phyloP scores from a whole-genome alignment of 768 basidiomycete genomes.

The Sarcodon aspratus region DNA sequence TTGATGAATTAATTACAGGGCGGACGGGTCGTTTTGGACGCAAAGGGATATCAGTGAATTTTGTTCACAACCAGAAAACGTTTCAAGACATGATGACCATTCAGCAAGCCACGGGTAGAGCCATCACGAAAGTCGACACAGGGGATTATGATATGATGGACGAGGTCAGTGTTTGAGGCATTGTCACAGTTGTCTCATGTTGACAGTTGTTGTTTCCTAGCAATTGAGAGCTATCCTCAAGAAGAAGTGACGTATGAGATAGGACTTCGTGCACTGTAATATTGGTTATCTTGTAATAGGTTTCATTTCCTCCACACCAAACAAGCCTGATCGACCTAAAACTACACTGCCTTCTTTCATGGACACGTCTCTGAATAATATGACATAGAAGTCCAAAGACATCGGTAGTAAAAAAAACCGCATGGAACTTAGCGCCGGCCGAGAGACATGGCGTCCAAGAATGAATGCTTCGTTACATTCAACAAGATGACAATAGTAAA shows the following conservation, averaged over 20 bases:
- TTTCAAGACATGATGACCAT: slow-evolving; percentile 88
- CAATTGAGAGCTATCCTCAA: background rate
- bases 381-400: too few relatives aligned
- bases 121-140: slow-evolving; percentile 82
- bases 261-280: background rate
- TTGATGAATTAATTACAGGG: slow-evolving; percentile 32
- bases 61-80: slow-evolving; percentile 84
- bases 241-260: background rate
- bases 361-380: too few relatives aligned
- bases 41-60: slow-evolving; percentile 94
- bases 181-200: background rate
- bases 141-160: slow-evolving; percentile 92
- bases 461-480: too few relatives aligned
- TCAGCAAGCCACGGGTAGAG: slow-evolving; percentile 63
- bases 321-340: too few relatives aligned
- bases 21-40: slow-evolving; percentile 97
- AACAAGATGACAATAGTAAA: too few relatives aligned
- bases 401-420: too few relatives aligned
- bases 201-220: background rate
- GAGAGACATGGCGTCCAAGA: too few relatives aligned
- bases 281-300: too few relatives aligned
- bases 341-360: too few relatives aligned
- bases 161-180: slow-evolving; percentile 38
- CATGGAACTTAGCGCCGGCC: too few relatives aligned
- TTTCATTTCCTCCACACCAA: too few relatives aligned